Base-by-base conservation (phyloP, 768 basidiomycete genomes). In the Lentinula edodes region DNA sequence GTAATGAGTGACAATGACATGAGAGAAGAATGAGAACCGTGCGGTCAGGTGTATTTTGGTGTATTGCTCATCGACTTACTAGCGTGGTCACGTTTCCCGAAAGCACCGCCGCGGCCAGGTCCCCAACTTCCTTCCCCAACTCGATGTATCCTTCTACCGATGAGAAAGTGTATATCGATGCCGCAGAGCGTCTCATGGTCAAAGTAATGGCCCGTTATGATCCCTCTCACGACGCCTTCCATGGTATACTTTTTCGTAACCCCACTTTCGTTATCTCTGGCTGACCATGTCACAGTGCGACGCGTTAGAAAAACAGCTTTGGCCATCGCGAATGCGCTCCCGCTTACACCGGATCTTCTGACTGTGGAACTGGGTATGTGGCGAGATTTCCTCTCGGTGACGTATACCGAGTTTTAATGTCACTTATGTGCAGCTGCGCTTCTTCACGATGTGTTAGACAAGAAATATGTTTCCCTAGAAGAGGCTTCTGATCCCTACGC, bases 401-500 rank as follows among this genome's bases (percentile, higher is more conserved):
- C 70, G 52, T 71, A 62, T 64, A 61, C 52, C 55, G 46, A 18
- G 52, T 66, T 38, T 42, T n/a, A 20, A 65, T 60, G 20, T 36
- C 61, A 18, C 45, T 23, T 34, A 28, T 28, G 64, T 61, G 23
- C 63, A 83, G 88, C 90, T 35, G 89, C 94, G n/a, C 81, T 96
- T 42, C 82, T 95, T 50, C 94, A 95, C 68, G 93, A 96, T 72
- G 80, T 94, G 45, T 76, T 91, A 38, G 91, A 93, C 80, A 91
- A 89, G 75, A 93, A 93, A 77, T 92, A 93, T 68, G 86, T 87
- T 16, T 75, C 85, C 1, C 71, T 78, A 12, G 78, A 77, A 59
- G 72, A 83, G 66, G 81, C 83, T 12, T 76, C 81, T 16, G 84
- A 90, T 69, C 83, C 88, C 6, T 84, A 84, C 72, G 72, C 75